Base-by-base conservation (phyloP, 164 flowering plant genomes). In the Hamamelis virginiana region DNA sequence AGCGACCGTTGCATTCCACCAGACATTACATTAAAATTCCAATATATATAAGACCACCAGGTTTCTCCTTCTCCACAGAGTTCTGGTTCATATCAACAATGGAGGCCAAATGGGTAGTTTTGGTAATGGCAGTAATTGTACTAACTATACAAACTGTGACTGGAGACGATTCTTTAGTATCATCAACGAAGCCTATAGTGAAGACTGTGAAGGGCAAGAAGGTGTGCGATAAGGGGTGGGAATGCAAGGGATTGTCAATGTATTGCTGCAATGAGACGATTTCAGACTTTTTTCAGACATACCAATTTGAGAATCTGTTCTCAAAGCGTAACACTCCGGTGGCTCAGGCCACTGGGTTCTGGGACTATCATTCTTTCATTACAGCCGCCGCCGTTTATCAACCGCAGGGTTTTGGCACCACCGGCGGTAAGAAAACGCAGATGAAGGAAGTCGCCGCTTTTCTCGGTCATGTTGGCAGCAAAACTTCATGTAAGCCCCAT, bases 361-460 rank as follows among this genome's bases (percentile, higher is more conserved):
- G 95, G 95, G 95, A 91, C 63, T 94, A 91, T 76, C 78, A 67
- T 18, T 86, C 95, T 5, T 92, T 94, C 75, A 92, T 92, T 26
- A 75, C 74, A 0, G 97, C 97, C 8, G 71, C 97, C n/a, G 67
- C 88, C 6, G 19, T 57, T 4, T 92, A 61, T 71, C 89, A 94
- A 82, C 91, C 85, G 9, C 83, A 66, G 1, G 98, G 98, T 10
- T 94, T 94, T 63, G 92, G 98, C 13, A 92, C 97, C 66, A 86
- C 97, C 14, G 98, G 98, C 19, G 86, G 85, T 8, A 88, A 92
- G 81, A 28, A 19, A 1, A 80, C 70, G 83, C 85, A 82, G 80
- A 86, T 83, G 98, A 88, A 78, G 83, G 98, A 94, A 71, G 58
- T 94, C 19, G 88, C 94, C 0, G 97, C 98, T 1, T 92, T 94